These are phyloP conservation scores for Apiospora phragmitis DNA, from an alignment of 2,329 filamentous ascomycete species.

Conservation along the genomic window DNA sequence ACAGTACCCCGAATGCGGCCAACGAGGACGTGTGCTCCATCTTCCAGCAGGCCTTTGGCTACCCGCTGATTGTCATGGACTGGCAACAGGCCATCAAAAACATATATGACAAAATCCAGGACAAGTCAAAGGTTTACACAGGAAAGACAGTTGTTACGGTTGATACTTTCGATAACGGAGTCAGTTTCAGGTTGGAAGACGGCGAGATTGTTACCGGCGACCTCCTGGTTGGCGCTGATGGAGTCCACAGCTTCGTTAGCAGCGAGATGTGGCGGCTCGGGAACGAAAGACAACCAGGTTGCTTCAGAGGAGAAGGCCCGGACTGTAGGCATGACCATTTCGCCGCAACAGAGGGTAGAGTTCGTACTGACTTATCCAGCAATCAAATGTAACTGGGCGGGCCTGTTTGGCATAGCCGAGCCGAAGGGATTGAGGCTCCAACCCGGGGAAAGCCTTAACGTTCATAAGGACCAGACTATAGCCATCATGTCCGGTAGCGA, in stretches of 20 bases:
- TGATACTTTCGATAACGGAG: constrained; percentile 14
- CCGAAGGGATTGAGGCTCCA: not conserved
- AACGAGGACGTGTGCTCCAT: constrained; percentile 15
- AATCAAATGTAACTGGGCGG: constrained; percentile 7
- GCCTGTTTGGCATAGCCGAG: constrained; percentile 9
- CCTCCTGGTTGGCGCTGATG: constrained; percentile 21
- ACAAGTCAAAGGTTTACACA: constrained; percentile 29
- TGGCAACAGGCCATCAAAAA: constrained; percentile 22
- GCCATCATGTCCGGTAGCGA: not conserved
- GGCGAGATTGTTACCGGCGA: constrained; percentile 13
- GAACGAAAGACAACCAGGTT: constrained; percentile 1
- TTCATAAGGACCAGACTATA: not conserved
- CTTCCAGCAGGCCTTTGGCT: constrained; percentile 15
- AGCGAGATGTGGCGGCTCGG: constrained; percentile 12
- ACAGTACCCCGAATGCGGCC: constrained; percentile 9
- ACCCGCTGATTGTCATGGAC: constrained; percentile 21
- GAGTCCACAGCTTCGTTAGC: constrained; percentile 17
- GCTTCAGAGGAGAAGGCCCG: not conserved
- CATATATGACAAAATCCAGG: constrained; percentile 19
- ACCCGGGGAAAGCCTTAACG: not conserved
- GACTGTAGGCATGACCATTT: not conserved
- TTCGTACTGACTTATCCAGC: not conserved
- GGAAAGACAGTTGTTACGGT: constrained; percentile 19
- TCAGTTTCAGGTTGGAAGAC: constrained; percentile 13
- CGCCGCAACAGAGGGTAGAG: not conserved